Evolutionary conservation across 2,329 filamentous ascomycete species (phyloP).

Genomic region (Pseudogymnoascus sp.): DNA sequence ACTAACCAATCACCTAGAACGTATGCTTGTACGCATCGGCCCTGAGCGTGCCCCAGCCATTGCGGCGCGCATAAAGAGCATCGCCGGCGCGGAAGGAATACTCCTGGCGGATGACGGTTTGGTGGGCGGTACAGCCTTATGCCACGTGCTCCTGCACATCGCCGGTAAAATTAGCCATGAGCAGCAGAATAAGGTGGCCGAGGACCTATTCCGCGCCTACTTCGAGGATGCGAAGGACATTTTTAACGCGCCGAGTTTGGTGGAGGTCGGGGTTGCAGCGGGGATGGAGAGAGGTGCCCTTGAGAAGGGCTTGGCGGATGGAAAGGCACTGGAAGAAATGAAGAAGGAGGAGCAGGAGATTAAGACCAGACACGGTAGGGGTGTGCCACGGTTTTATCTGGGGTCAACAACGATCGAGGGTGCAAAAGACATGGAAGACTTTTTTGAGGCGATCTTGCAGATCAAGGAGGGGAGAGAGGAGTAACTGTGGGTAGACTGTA

Average conservation of each 20-base stretch:
- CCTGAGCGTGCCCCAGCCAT: not conserved
- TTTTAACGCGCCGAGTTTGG: slow-evolving; percentile 34
- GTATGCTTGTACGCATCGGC: not conserved
- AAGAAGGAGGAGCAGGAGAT: slow-evolving; percentile 46
- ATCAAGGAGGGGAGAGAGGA: slow-evolving; percentile 28
- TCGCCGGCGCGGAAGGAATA: not conserved
- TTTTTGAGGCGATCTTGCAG: not conserved
- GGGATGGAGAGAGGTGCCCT: slow-evolving; percentile 44
- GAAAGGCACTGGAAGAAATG: slow-evolving; percentile 44
- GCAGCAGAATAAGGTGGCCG: slow-evolving; percentile 49
- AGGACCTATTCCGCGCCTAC: slow-evolving; percentile 56
- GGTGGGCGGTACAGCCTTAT: not conserved
- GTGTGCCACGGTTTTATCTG: not conserved
- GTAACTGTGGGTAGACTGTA: slow-evolving; percentile 46
- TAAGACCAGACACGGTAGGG: slow-evolving; percentile 21
- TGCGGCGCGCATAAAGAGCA: not conserved
- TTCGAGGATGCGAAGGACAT: slow-evolving; percentile 59
- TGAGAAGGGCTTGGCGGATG: slow-evolving; percentile 44
- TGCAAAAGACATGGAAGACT: not conserved
- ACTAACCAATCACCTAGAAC: not conserved
- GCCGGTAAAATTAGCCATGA: not conserved
- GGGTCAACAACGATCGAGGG: not conserved
- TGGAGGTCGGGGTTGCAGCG: not conserved
- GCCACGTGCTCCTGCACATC: not conserved
- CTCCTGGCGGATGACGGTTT: not conserved